These are phyloP conservation scores for Nakazawaea sp. DNA, from an alignment of 805 yeast species.

Conservation along the genomic window DNA sequence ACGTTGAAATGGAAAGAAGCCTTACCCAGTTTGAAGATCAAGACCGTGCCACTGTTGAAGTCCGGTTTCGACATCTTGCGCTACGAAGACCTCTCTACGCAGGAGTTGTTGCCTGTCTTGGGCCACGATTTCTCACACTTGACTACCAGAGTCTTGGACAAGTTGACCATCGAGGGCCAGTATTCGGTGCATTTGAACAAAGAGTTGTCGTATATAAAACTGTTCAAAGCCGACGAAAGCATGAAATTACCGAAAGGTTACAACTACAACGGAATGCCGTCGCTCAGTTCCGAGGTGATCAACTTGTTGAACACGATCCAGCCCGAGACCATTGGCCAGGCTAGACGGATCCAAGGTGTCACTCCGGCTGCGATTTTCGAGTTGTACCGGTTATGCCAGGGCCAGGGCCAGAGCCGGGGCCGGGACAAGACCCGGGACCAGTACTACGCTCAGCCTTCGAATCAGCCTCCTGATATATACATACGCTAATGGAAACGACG, in stretches of 20 bases:
- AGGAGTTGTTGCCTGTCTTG: conserved; percentile 30
- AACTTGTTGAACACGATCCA: conserved; percentile 61
- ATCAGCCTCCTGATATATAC: no score
- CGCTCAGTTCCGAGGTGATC: conserved; percentile 74
- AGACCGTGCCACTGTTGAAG: conserved; percentile 45
- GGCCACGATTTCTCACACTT: conserved; percentile 19
- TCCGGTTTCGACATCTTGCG: conserved; percentile 70
- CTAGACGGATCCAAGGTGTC: conserved; percentile 88
- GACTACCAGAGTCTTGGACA: conserved; percentile 42
- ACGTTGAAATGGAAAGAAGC: conserved; percentile 58
- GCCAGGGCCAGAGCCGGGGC: no score
- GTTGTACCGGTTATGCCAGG: conserved; percentile 48
- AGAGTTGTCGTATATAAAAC: conserved; percentile 64
- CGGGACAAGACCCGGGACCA: neutral
- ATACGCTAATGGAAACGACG: no score
- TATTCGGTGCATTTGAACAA: conserved; percentile 75
- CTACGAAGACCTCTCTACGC: conserved; percentile 35
- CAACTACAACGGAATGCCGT: conserved; percentile 51
- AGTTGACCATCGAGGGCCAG: conserved; percentile 71
- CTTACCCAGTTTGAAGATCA: conserved; percentile 39
- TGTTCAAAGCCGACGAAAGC: conserved; percentile 79
- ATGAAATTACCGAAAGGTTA: conserved; percentile 62
- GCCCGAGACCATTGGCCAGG: conserved; percentile 92
- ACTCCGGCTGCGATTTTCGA: conserved; percentile 91
- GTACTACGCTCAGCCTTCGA: neutral